Evolutionary conservation across 2,329 filamentous ascomycete species (phyloP), one percentile per base, ranked within the genome.

Genomic region (Colletotrichum shisoi): DNA sequence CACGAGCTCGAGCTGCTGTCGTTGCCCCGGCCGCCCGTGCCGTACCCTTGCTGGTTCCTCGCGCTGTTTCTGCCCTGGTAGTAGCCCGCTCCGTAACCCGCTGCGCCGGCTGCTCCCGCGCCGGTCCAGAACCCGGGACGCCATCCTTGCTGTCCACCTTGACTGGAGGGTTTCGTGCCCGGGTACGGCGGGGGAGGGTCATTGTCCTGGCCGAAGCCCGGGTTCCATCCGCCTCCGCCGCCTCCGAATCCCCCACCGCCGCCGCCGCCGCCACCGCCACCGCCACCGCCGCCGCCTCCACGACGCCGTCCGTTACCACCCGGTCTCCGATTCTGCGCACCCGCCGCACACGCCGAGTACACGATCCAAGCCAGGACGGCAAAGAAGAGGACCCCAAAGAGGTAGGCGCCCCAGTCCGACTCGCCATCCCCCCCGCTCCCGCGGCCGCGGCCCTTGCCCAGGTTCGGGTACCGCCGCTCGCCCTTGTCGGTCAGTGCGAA

Each of bases 401-500:
- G 24, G 6, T 79, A 76, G 2, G 78, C 79, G 6, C 74, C 73
- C 73, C 74, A 75, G 39, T 78, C 79, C 7, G 71, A 72, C 9
- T 72, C 72, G 24, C 73, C 75, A 11, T 74, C 57, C 60, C 75
- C 73, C 59, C 76, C 66, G 13, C 73, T 71, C 27, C 79, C 78
- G 69, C 77, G 78, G 2, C 72, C 78, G 31, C 73, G 75, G 51
- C 73, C 79, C 49, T 76, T 78, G 59, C 77, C 79, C 46, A 87
- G 73, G 44, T 85, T 76, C 1, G 90, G 91, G 76, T 90, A 94
- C 71, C 84, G 87, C 72, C 85, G 79, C 79, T 94, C 88, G 3
- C 95, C 95, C 69, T 84, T 82, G 12, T 90, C 87, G 1, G 94
- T 98, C 59, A 98, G 81, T 0, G 91, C 77, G 7, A 98, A 79